phyloP scores from a whole-genome alignment of 2,329 filamentous ascomycete genomes.

The Daldinia eschscholtzii region DNA sequence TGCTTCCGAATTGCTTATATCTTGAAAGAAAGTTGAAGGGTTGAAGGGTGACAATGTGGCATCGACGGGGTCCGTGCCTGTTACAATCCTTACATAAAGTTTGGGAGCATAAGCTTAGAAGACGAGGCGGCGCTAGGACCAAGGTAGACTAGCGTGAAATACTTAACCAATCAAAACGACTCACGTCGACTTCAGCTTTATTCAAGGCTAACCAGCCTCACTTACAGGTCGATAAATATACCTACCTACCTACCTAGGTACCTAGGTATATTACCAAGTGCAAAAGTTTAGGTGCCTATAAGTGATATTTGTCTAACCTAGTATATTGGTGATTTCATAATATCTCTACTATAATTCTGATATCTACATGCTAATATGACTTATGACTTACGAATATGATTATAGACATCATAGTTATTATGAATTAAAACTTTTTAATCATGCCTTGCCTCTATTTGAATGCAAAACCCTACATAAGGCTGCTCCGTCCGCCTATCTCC shows the following conservation, averaged over 20 bases:
- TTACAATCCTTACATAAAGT: constrained; percentile 10
- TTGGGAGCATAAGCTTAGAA: not conserved
- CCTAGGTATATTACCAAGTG: not conserved
- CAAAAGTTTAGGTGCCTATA: not conserved
- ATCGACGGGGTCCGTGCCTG: constrained; percentile 14
- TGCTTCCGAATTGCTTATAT: constrained; percentile 13
- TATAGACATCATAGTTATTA: not conserved
- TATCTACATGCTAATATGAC: not conserved
- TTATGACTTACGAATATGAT: not conserved
- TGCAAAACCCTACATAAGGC: constrained; percentile 77
- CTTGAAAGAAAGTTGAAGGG: constrained; percentile 21
- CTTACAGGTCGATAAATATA: not conserved
- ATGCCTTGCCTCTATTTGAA: not conserved
- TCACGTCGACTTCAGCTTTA: constrained; percentile 19
- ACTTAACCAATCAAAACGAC: constrained; percentile 34
- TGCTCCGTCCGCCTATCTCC: constrained; percentile 92
- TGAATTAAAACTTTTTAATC: constrained; percentile 19
- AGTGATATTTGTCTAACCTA: not conserved
- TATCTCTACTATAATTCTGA: not conserved
- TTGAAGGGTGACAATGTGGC: constrained; percentile 20
- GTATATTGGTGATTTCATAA: not conserved
- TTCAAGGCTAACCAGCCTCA: constrained; percentile 32
- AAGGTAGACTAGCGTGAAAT: not conserved
- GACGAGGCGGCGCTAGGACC: constrained; percentile 11
- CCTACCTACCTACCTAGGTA: no score